Evolutionary conservation across 2,329 filamentous ascomycete species (phyloP).

Genomic region (Apiospora arundinis): DNA sequence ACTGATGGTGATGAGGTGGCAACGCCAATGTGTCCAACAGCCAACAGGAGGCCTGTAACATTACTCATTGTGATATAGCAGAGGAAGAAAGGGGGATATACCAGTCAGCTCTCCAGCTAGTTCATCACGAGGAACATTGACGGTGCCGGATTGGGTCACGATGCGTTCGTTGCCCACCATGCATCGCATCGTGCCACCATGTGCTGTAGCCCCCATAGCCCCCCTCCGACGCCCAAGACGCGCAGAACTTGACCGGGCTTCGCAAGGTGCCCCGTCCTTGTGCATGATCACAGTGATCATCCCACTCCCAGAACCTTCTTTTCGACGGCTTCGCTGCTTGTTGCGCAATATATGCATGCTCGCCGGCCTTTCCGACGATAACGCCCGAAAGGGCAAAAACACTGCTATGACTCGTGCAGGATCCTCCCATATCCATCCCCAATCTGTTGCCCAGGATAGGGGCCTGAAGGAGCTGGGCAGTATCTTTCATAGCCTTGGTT

Average conservation of each 20-base stretch:
- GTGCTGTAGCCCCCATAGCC: not conserved
- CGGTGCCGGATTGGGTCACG: not conserved
- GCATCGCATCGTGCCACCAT: not conserved
- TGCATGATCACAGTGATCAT: not conserved
- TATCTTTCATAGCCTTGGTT: not conserved
- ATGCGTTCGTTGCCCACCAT: not conserved
- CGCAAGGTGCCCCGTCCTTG: not conserved
- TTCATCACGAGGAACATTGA: not conserved
- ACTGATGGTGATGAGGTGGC: not conserved
- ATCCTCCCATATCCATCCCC: not conserved
- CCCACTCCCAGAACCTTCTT: not conserved
- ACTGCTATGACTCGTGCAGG: not conserved
- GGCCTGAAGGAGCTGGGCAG: not conserved
- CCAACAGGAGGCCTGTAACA: not conserved
- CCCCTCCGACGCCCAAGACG: not conserved
- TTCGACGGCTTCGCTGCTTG: not conserved
- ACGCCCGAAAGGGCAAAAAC: not conserved
- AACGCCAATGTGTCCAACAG: not conserved
- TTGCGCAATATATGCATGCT: not conserved
- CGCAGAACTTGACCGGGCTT: not conserved
- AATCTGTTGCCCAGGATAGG: not conserved
- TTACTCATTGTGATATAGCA: not conserved
- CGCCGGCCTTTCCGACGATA: not conserved
- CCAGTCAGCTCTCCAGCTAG: not conserved
- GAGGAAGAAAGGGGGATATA: not conserved